Base-by-base conservation (phyloP, 345 rosid species). In the Linum tenue region DNA sequence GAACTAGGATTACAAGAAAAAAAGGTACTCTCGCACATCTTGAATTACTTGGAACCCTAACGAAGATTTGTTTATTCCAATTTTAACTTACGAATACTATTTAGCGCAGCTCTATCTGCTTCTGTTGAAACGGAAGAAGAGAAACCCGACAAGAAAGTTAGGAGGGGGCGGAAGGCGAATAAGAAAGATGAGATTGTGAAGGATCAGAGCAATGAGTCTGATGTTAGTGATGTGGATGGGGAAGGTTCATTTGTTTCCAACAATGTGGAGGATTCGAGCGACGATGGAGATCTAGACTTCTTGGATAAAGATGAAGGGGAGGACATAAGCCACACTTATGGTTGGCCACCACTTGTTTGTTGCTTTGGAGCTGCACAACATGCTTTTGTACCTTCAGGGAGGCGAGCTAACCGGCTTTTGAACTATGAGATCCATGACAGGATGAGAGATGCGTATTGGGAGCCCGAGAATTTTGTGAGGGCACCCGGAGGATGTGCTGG, bases 291-390 rank as follows among this genome's bases (percentile, higher is more conserved):
- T 59, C 77, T 81, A 53, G 92, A 84, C 57, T 66, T 89, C 56
- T 64, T 89, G 72, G 82, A 60, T 37, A 83, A 73, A 69, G 79
- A 81, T 42, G 86, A 74, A 15, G 78, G 82, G 71, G 91, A 86
- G 59, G 97, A 87, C 69, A 79, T 89, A 65, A 84, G 87, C 72
- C 77, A 65, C 53, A 79, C 92, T 0, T 87, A 87, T 66, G 92
- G 92, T 51, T 92, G 92, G 96, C 98, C 98, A 72, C 92, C 96
- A 31, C 92, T 92, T 37, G 92, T 92, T 68, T 92, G 98, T 72
- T 92, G 98, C 79, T 92, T 92, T 64, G 98, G 98, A 76, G 75
- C 95, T 70, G 90, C 92, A 51, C 89, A 84, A 50, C 90, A 87
- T 77, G 92, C 89, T 61, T 92, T 92, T 75, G 82, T 92, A 53